Percentiles rank a stretch among this genome's conserved stretches.
Evolutionary conservation across 805 yeast genomes (phyloP).

Genomic region (Lachancea mirantina): DNA sequence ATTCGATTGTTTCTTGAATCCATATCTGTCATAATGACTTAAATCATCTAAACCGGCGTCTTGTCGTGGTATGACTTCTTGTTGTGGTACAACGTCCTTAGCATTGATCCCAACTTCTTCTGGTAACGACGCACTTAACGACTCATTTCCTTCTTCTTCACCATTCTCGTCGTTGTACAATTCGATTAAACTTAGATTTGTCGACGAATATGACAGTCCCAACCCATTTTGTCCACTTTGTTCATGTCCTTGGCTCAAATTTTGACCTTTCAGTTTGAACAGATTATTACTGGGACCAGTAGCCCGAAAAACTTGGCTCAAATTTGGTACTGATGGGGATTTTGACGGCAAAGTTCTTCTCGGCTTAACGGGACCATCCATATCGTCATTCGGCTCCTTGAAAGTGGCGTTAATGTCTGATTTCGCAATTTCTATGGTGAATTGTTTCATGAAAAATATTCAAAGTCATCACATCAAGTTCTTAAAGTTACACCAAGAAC

Average conservation of each 20-base stretch:
- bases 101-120: too few relatives aligned
- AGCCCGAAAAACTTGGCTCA: conserved; percentile 3
- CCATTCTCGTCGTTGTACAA: conserved; percentile 7
- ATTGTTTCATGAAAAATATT: too few relatives aligned
- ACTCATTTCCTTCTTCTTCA: conserved; percentile 1
- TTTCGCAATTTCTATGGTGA: too few relatives aligned
- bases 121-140: conserved; percentile 6
- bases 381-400: too few relatives aligned
- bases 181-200: conserved; percentile 8
- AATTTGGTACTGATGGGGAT: conserved; percentile 10
- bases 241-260: too few relatives aligned
- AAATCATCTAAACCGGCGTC: too few relatives aligned
- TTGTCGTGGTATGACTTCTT: conserved; percentile 1
- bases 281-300: conserved; percentile 2
- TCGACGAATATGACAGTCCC: conserved; percentile 5
- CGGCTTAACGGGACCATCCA: not conserved
- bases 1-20: conserved; percentile 64
- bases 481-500: too few relatives aligned
- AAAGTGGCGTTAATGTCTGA: too few relatives aligned
- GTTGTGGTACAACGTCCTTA: too few relatives aligned
- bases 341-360: conserved; percentile 1
- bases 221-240: conserved; percentile 2
- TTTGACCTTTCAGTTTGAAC: too few relatives aligned
- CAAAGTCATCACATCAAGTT: too few relatives aligned
- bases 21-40: conserved; percentile 63